phyloP scores from a whole-genome alignment of 2,329 filamentous ascomycete genomes.

The Chaetomiaceae sp. region DNA sequence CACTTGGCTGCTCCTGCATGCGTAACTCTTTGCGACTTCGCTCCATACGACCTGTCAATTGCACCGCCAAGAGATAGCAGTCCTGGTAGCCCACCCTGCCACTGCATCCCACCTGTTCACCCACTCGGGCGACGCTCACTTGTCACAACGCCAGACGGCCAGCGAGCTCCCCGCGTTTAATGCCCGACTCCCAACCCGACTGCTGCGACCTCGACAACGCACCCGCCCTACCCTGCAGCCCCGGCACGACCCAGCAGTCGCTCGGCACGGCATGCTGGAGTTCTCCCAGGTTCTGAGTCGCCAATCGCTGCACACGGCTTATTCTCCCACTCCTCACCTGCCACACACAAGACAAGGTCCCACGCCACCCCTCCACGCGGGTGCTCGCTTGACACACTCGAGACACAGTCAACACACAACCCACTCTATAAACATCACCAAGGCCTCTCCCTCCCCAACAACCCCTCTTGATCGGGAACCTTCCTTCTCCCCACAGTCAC shows the following conservation, averaged over 20 bases:
- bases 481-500: slow-evolving; percentile 14
- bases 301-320: slow-evolving; percentile 10
- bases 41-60: slow-evolving; percentile 16
- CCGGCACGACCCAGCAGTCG: slow-evolving; percentile 14
- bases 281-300: slow-evolving; percentile 6
- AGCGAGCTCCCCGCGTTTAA: slow-evolving; percentile 27
- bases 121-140: slow-evolving; percentile 9
- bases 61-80: slow-evolving; percentile 1
- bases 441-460: background rate
- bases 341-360: background rate
- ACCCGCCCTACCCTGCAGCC: slow-evolving; percentile 22
- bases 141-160: slow-evolving; percentile 21
- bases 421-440: slow-evolving; percentile 14
- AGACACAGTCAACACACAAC: background rate
- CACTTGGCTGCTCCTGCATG: slow-evolving; percentile 1
- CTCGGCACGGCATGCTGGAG: slow-evolving; percentile 18
- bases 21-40: no score
- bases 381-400: background rate
- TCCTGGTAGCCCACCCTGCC: slow-evolving; percentile 9
- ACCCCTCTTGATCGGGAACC: slow-evolving; percentile 9
- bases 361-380: slow-evolving; percentile 6
- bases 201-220: slow-evolving; percentile 23
- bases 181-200: slow-evolving; percentile 29
- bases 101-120: slow-evolving; percentile 19
- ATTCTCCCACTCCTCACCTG: slow-evolving; percentile 1